phyloP scores from a whole-genome alignment of 768 basidiomycete genomes.

The Naganishia vaughanmartiniae region DNA sequence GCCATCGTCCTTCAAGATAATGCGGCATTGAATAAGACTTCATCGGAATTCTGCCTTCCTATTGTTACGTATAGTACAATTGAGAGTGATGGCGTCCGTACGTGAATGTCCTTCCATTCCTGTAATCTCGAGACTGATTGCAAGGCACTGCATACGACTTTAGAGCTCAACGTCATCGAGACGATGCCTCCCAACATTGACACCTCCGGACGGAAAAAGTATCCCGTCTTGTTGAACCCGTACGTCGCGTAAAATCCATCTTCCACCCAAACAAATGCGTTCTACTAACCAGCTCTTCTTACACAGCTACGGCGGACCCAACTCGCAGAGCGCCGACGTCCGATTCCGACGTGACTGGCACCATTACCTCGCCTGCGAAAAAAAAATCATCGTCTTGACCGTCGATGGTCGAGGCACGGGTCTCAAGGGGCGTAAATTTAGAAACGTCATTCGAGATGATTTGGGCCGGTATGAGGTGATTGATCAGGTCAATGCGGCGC shows the following conservation, averaged over 20 bases:
- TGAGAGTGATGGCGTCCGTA: conserved; percentile 76
- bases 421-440: conserved; percentile 74
- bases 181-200: conserved; percentile 90
- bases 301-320: conserved; percentile 75
- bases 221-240: conserved; percentile 77
- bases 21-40: conserved; percentile 62
- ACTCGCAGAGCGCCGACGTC: conserved; percentile 71
- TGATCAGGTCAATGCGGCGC: conserved; percentile 87
- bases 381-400: conserved; percentile 78
- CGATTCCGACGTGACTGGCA: conserved; percentile 77
- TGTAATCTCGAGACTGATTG: background rate
- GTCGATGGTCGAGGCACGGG: conserved; percentile 96
- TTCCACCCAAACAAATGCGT: background rate
- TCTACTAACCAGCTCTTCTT: conserved; percentile 52
- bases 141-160: background rate
- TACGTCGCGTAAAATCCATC: background rate
- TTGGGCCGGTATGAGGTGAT: conserved; percentile 83
- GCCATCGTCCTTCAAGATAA: conserved; percentile 71
- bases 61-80: conserved; percentile 70
- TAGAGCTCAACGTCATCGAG: conserved; percentile 86
- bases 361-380: conserved; percentile 73
- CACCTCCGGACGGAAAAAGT: conserved; percentile 88
- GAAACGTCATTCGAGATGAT: conserved; percentile 84
- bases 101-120: conserved; percentile 37
- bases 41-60: conserved; percentile 68